Percentiles rank a stretch among this genome's conserved stretches.
These are phyloP conservation scores for Tulasnella sp. DNA, from an alignment of 768 basidiomycete species.

Conservation along the genomic window DNA sequence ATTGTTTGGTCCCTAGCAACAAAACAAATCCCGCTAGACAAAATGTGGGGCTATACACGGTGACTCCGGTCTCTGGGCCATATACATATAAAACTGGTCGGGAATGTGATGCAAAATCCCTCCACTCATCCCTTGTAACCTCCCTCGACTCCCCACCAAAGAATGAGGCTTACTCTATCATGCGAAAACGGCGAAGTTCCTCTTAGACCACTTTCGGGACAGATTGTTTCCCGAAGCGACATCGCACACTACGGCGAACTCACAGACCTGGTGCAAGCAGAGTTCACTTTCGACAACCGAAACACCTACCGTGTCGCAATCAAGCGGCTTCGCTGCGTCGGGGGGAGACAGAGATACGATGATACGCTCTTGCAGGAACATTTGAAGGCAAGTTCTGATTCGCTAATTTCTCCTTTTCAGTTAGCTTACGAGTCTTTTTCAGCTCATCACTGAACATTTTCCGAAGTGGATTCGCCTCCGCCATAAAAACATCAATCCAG, in stretches of 20 bases:
- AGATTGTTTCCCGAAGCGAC: background rate
- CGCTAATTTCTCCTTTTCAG: background rate
- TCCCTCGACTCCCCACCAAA: background rate
- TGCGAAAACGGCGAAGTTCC: background rate
- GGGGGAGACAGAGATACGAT: background rate
- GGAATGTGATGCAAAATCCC: background rate
- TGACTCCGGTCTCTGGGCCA: too few relatives aligned
- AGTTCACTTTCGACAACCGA: background rate
- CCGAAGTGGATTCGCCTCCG: background rate
- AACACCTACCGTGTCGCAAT: background rate
- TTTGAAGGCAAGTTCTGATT: background rate
- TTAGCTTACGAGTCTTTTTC: background rate
- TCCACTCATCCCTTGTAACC: background rate
- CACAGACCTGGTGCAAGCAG: background rate
- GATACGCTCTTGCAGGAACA: background rate
- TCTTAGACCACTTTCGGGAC: background rate
- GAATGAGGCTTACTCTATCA: background rate
- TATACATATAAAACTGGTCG: background rate
- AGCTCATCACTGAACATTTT: background rate
- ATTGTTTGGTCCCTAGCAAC: too few relatives aligned
- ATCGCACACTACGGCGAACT: background rate
- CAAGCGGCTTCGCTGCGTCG: background rate
- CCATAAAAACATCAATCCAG: background rate
- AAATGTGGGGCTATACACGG: too few relatives aligned
- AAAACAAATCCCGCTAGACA: too few relatives aligned